These are phyloP conservation scores for Grigorovia humatica DNA, from an alignment of 805 yeast genomes.

Conservation along the genomic window DNA sequence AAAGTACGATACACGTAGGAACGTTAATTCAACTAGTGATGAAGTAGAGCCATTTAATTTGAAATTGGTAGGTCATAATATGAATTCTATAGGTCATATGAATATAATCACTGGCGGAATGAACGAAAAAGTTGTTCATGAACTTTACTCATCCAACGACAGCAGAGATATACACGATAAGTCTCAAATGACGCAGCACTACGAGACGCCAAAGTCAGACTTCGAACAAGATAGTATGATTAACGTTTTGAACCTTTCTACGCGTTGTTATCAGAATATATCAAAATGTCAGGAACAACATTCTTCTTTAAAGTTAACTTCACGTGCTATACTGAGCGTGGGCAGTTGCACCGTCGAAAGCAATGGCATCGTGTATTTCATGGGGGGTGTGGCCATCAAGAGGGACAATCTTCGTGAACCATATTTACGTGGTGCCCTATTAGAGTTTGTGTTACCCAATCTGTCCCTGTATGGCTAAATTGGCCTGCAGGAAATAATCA, in stretches of 20 bases:
- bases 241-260: constrained; percentile 16
- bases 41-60: constrained; percentile 7
- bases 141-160: constrained; percentile 3
- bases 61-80: constrained; percentile 22
- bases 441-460: constrained; percentile 23
- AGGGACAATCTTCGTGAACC: constrained; percentile 7
- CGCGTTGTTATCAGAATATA: constrained; percentile 15
- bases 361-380: constrained; percentile 16
- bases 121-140: constrained; percentile 15
- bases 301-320: background rate
- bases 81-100: constrained; percentile 17
- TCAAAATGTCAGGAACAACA: background rate
- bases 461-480: constrained; percentile 14
- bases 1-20: constrained; percentile 8
- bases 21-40: constrained; percentile 7
- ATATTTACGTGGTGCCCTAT: constrained; percentile 23
- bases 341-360: constrained; percentile 12
- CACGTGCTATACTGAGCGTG: constrained; percentile 2
- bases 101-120: constrained; percentile 23
- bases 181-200: too few relatives aligned
- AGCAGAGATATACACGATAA: too few relatives aligned
- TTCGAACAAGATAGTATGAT: constrained; percentile 6
- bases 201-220: background rate
- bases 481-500: background rate
- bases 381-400: constrained; percentile 21